Percentiles rank a stretch among this genome's conserved stretches.
phyloP scores from a whole-genome alignment of 2,329 filamentous ascomycete species.

The Colletotrichum orchidophilum region DNA sequence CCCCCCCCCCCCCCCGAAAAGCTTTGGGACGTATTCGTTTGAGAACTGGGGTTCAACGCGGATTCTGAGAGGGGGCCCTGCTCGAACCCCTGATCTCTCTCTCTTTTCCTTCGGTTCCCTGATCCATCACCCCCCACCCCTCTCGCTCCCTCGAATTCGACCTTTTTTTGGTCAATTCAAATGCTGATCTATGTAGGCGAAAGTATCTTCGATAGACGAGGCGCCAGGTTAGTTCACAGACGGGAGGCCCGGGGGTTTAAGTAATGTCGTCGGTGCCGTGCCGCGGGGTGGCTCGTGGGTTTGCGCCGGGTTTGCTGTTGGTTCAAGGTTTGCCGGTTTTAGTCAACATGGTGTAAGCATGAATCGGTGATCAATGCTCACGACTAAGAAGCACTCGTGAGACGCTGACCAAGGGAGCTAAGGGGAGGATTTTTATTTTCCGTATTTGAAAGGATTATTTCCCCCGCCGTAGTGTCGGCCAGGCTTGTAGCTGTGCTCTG shows the following conservation, averaged over 20 bases:
- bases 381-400: background rate
- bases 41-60: conserved; percentile 6
- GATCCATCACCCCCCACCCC: background rate
- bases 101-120: background rate
- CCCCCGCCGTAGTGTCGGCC: background rate
- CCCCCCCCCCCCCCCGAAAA: background rate
- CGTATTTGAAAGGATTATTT: background rate
- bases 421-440: background rate
- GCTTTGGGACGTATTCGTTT: conserved; percentile 17
- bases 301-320: background rate
- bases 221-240: background rate
- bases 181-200: background rate
- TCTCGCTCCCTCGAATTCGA: background rate
- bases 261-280: background rate
- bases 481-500: background rate
- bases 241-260: background rate
- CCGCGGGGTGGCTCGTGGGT: background rate
- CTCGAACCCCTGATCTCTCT: background rate
- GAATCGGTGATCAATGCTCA: background rate
- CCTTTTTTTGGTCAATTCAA: no score
- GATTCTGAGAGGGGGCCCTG: conserved; percentile 7
- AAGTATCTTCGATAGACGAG: background rate
- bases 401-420: background rate
- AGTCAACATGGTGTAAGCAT: background rate
- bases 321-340: background rate